Base-by-base conservation (phyloP, 129 eudicot species). In the Artemisia tridentata region DNA sequence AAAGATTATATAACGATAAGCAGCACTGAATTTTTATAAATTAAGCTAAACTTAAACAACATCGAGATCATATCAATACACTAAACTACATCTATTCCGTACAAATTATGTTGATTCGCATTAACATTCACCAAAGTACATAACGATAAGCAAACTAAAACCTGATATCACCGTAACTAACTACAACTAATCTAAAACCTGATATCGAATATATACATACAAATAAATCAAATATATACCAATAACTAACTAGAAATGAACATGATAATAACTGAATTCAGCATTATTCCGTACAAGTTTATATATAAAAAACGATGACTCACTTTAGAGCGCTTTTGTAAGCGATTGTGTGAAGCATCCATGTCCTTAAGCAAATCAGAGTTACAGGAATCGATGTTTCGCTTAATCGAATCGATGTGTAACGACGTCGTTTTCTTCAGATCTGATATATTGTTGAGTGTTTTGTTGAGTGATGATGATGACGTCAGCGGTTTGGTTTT, bases 281-380 rank as follows among this genome's bases (percentile, higher is more conserved):
- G n/a, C n/a, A n/a, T n/a, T n/a, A 3, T 27, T 27, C 5, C 31
- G 31, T 27, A 27, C 31, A 27, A 27, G 4, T 3, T 27, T 23
- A 23, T 27, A 23, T 23, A 23, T 1, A 23, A 23, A 23, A 1
- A 23, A 23, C 0, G 25, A 23, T 23, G 10, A 60, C 69, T 12
- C 18, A 87, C 97, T 89, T 90, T 83, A 74, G 68, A 50, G 54
- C 95, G 88, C 62, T 90, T 90, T 20, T 87, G 91, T 21, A 90
- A 85, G n/a, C 97, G 89, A 74, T 80, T 74, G 54, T 83, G 71
- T 68, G 88, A 83, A 19, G 83, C 78, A 19, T 90, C 89, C 7
- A 72, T 41, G 14, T 90, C 97, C 83, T 81, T 85, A 15, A 77
- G 29, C 52, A 90, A 79, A 79, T 83, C 95, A 2, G 82, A 41